Base-by-base conservation (phyloP, 2,329 filamentous ascomycete species). In the Neospermospora avenae region DNA sequence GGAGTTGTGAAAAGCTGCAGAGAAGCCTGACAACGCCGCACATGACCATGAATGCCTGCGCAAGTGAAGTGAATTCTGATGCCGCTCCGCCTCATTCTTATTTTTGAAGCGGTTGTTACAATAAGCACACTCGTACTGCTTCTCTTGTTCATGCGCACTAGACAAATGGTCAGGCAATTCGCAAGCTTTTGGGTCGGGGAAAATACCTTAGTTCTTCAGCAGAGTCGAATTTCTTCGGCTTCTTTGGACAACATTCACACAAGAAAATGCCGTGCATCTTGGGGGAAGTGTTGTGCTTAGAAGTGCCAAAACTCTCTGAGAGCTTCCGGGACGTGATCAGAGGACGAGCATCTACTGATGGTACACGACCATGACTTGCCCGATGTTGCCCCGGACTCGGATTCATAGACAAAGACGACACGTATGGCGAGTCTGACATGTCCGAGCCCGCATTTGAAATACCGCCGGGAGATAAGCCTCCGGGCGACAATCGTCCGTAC, bases 61-160 rank as follows among this genome's bases (percentile, higher is more conserved):
- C 8, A 98, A 83, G 74, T 98, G 93, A 11, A 98, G 84, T 14
- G 93, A 96, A 71, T 97, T 98, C 71, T 96, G 93, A 73, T 98
- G 93, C 34, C 95, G 86, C 75, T 98, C 93, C 2, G 93, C 93
- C 77, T 98, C 95, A 70, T 98, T 98, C 77, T 98, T 98, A 78
- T 98, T 98, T 77, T 98, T 98, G 80, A 98, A 98, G 11, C 93
- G 87, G 73, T 97, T 97, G 44, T 89, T 89, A 74, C 93, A 98
- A 73, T 91, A 98, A 28, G 86, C 83, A 75, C 93, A 98, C 64
- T 90, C 90, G 74, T 97, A 98, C 75, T 98, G 93, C 75, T 98
- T 98, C 75, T 98, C 95, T 72, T 91, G 87, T 75, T 95, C 91
- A 74, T 98, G 93, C 46, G 87, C 79, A 65, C 93, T 97, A 71